Base-by-base conservation (phyloP, 2,329 filamentous ascomycete genomes). In the Fusarium solani-melongenae region DNA sequence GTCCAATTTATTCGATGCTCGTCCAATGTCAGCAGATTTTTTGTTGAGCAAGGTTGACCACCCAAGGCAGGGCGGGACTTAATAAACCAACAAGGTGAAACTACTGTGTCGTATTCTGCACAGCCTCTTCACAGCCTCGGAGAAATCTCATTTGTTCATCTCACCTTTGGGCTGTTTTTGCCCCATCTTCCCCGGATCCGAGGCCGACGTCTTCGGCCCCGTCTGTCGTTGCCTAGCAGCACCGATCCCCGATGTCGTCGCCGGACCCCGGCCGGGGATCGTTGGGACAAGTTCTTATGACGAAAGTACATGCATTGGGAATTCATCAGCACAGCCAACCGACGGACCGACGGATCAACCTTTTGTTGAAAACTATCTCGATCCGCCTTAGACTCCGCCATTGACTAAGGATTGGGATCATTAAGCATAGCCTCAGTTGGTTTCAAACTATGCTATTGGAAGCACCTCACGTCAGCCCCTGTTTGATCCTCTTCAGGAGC, bases 61-160 rank as follows among this genome's bases (percentile, higher is more conserved):
- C 67, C n/a, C 15, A 22, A 22, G 38, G 29, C 15, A 24, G 17
- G 38, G 17, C 9, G 22, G 14, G 10, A 38, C 58, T 61, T 24
- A 15, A 11, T 51, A 22, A 17, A 38, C 34, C 24, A 29, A 27
- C 41, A 49, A 46, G 33, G 44, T 34, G 29, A 38, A 20, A 22
- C 34, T 29, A 17, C 39, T n/a, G 7, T n/a, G 31, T 58, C 34
- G 22, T 39, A n/a, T 39, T n/a, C 62, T 17, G 38, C 71, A 58
- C 36, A 62, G 71, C 71, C 71, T 49, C 39, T 29, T 57, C 71
- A 74, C 24, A 69, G 71, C 71, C 71, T 15, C n/a, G 38, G 27
- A 24, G 36, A 49, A 15, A 51, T 55, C 44, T 59, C 29, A 44
- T 38, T 29, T 38, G 41, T 22, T 20, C 10, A 20, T 31, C 55